These are phyloP conservation scores for Phytophthora lateralis DNA, from an alignment of 352 stramenopile genomes.

Conservation along the genomic window DNA sequence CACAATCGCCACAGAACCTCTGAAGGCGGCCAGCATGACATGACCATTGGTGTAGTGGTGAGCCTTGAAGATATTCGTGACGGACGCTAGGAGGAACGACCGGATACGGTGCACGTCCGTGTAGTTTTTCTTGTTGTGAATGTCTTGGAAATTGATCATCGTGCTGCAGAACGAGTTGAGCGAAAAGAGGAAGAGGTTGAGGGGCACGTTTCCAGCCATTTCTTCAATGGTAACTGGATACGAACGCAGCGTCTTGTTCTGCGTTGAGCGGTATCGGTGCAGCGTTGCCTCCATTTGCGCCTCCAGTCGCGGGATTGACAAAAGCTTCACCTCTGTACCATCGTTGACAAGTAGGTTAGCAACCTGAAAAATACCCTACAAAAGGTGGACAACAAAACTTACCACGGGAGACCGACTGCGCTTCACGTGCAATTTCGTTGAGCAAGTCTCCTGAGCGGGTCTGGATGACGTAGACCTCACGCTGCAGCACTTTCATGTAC, in stretches of 20 bases:
- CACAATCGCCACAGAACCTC: slow-evolving; percentile 65
- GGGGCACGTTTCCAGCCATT: slow-evolving; percentile 71
- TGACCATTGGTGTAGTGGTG: slow-evolving; percentile 52
- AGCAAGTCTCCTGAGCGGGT: slow-evolving; percentile 64
- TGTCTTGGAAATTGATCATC: slow-evolving; percentile 69
- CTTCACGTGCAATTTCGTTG: slow-evolving; percentile 66
- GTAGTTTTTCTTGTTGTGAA: slow-evolving; percentile 70
- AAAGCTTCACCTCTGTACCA: slow-evolving; percentile 51
- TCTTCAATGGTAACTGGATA: slow-evolving; percentile 62
- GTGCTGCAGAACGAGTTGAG: slow-evolving; percentile 82
- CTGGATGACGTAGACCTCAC: slow-evolving; percentile 81
- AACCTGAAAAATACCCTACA: slow-evolving; percentile 2
- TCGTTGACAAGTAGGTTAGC: not conserved
- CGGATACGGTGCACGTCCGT: slow-evolving; percentile 46
- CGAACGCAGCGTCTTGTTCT: slow-evolving; percentile 57
- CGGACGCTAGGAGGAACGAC: slow-evolving; percentile 52
- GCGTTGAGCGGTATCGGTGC: slow-evolving; percentile 61
- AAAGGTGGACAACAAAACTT: slow-evolving; percentile 9
- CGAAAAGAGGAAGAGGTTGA: slow-evolving; percentile 84
- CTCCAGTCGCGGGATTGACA: slow-evolving; percentile 52
- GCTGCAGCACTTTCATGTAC: slow-evolving; percentile 80
- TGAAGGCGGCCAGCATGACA: slow-evolving; percentile 53
- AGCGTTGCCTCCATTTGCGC: slow-evolving; percentile 73
- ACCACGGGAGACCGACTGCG: slow-evolving; percentile 55
- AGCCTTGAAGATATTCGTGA: slow-evolving; percentile 52